Evolutionary conservation across 2,329 filamentous ascomycete species (phyloP), one percentile per base, ranked within the genome.

Genomic region (Ophiostoma sp.): DNA sequence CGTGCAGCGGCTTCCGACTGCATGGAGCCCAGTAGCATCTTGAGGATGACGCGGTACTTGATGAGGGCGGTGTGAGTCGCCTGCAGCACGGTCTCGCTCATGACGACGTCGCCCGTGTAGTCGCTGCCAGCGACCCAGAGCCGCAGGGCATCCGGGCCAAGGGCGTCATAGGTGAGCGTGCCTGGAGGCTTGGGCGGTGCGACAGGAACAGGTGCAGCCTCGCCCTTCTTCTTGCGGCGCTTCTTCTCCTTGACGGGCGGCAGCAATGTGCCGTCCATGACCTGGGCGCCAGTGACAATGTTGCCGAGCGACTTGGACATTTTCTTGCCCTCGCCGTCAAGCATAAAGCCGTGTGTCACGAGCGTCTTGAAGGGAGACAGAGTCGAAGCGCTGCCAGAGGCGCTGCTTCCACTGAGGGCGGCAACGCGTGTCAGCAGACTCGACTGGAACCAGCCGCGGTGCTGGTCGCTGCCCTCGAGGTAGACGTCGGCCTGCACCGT

Each of bases 251-350:
- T 91, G 52, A 89, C 77, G 0, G 89, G 88, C 6, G 91, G 90
- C 17, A 96, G 80, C 13, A 97, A 82, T 3, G 89, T 88, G 7
- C 94, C 94, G 68, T 92, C 87, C 83, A 97, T 95, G 74, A 99
- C 93, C 73, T 97, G 84, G 7, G 86, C 83, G 0, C 94, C 94
- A 0, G 87, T 85, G 70, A 98, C 88, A 36, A 91, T 89, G 76
- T 99, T 99, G 20, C 95, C 95, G 1, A 97, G 81, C 0, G 93
- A 97, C 79, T 99, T 99, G 77, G 94, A 97, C 95, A 99, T 99
- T 79, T 99, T 99, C 77, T 92, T 93, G n/a, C 94, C 94, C 48
- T 91, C 82, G 67, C 90, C 85, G 76, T 99, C 95, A 1, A 99
- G 86, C 0, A 93, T 94, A 78, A 99, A 99, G 0, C 95, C 95